A percentile compares a stretch with the other conserved stretches of the same genome.
Conservation (phyloP, 805 yeast species). For the Lipomyces yamadae region DNA sequence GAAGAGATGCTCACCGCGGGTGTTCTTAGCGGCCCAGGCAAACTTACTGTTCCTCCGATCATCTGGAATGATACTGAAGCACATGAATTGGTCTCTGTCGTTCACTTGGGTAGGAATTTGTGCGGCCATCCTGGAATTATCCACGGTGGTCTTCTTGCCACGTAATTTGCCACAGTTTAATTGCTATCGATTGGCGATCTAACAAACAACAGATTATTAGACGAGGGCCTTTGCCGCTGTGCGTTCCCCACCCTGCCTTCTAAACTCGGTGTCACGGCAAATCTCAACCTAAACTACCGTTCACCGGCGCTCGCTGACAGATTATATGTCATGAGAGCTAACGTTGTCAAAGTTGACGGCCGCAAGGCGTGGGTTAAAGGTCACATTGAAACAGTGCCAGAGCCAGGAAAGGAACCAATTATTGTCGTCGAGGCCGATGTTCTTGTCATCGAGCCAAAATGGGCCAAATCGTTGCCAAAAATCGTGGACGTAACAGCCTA, state of each 20-base stretch:
- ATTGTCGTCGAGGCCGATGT: conserved; percentile 43
- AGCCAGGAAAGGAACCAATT: conserved; percentile 33
- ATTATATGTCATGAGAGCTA: conserved; percentile 68
- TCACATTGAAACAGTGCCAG: conserved; percentile 54
- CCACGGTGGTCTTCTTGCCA: conserved; percentile 86
- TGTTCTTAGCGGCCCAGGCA: conserved; percentile 75
- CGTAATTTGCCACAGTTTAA: conserved; percentile 43
- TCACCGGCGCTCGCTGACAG: conserved; percentile 64
- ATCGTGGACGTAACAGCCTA: conserved; percentile 9
- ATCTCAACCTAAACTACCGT: conserved; percentile 63
- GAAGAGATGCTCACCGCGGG: conserved; percentile 50
- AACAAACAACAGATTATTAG: conserved; percentile 54
- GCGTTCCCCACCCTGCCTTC: conserved; percentile 84
- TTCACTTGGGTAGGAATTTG: conserved; percentile 70
- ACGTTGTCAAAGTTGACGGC: conserved; percentile 69
- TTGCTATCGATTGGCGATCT: neutral
- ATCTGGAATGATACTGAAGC: conserved; percentile 60
- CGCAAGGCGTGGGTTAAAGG: conserved; percentile 84
- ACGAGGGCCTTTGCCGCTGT: conserved; percentile 83
- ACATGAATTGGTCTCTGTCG: conserved; percentile 61
- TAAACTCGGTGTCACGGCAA: conserved; percentile 87
- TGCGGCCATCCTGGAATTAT: conserved; percentile 73
- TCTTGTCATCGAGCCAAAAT: conserved; percentile 48
- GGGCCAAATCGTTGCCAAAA: conserved; percentile 44
- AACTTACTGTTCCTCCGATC: conserved; percentile 73